These are phyloP conservation scores for Mercurialis annua DNA, from an alignment of 345 rosid species.

Conservation along the genomic window DNA sequence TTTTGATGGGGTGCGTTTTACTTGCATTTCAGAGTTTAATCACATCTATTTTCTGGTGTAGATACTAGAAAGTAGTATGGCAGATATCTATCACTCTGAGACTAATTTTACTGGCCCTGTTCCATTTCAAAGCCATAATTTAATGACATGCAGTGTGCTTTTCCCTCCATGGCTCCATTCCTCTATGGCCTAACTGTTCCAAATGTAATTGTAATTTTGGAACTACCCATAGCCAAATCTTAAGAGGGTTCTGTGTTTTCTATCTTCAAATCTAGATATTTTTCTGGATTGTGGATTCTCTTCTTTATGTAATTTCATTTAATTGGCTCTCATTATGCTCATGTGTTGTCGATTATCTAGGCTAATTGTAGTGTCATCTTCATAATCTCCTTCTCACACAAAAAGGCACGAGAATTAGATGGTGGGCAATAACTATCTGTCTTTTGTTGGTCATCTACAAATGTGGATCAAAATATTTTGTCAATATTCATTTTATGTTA, in stretches of 20 bases:
- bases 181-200: background rate
- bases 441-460: background rate
- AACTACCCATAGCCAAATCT: background rate
- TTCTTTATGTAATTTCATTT: background rate
- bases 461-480: background rate
- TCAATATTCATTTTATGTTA: background rate
- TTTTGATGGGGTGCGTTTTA: too few relatives aligned
- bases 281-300: background rate
- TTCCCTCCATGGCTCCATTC: background rate
- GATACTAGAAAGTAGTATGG: background rate
- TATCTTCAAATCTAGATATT: background rate
- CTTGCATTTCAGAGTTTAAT: too few relatives aligned
- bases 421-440: background rate
- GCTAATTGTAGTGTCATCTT: background rate
- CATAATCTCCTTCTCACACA: too few relatives aligned
- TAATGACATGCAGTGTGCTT: background rate
- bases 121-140: background rate
- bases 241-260: background rate
- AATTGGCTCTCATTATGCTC: slow-evolving; percentile 1
- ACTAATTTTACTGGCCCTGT: background rate
- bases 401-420: background rate
- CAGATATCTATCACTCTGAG: background rate
- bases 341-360: background rate
- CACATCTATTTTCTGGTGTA: too few relatives aligned
- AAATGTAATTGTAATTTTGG: background rate